Evolutionary conservation across 495 filamentous ascomycete species (phyloP).

Genomic region (Parathielavia hyrcaniae): DNA sequence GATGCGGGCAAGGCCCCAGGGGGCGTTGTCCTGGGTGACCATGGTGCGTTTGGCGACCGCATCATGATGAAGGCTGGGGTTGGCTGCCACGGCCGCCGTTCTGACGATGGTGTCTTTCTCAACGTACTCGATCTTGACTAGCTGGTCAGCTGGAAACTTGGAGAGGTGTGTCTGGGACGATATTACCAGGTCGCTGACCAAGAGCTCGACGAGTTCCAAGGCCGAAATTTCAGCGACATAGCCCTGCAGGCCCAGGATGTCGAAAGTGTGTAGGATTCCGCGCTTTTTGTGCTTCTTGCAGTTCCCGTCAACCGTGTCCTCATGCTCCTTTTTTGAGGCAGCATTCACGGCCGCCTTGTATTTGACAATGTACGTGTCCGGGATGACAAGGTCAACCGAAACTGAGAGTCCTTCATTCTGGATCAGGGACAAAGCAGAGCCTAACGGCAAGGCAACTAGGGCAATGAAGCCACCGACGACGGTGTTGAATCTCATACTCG

Average conservation of each 20-base stretch:
- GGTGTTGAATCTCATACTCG: conserved; percentile 16
- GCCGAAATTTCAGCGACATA: conserved; percentile 21
- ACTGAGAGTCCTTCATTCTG: conserved; percentile 15
- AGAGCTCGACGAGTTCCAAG: conserved; percentile 12
- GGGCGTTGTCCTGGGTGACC: conserved; percentile 45
- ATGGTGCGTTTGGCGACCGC: too few relatives aligned
- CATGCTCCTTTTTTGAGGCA: conserved; percentile 13
- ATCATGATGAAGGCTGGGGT: too few relatives aligned
- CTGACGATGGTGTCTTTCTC: conserved; percentile 45
- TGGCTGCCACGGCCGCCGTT: too few relatives aligned
- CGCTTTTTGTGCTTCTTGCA: conserved; percentile 12
- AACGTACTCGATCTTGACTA: conserved; percentile 50
- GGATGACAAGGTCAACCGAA: conserved; percentile 9
- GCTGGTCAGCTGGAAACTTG: too few relatives aligned
- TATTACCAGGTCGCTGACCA: conserved; percentile 14
- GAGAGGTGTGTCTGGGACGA: too few relatives aligned
- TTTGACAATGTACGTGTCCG: conserved; percentile 26
- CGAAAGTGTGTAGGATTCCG: conserved; percentile 12
- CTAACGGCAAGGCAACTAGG: background rate
- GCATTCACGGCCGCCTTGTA: conserved; percentile 21
- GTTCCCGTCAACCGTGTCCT: conserved; percentile 13
- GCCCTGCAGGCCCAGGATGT: conserved; percentile 20
- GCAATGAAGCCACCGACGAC: conserved; percentile 3
- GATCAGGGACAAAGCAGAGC: conserved; percentile 11
- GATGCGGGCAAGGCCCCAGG: conserved; percentile 57